Evolutionary conservation across 2,329 filamentous ascomycete species (phyloP), one percentile per base, ranked within the genome.

Genomic region (Penicillium sp.): DNA sequence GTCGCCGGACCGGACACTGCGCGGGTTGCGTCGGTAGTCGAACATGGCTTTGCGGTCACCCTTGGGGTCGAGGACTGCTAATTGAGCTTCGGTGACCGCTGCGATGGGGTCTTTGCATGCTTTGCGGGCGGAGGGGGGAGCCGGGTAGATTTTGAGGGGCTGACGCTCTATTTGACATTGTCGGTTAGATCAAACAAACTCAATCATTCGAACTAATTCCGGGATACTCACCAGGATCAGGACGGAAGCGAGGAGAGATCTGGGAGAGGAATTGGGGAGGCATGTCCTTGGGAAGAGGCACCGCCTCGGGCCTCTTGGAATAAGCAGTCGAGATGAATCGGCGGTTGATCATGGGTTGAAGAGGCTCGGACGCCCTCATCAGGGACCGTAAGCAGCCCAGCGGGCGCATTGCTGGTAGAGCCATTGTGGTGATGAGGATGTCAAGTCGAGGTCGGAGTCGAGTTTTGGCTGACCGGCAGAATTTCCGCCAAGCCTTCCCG

Each of bases 31-130:
- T 64, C 84, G 85, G 60, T 75, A 76, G 62, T 86, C 85, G 79
- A 99, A 97, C 54, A 99, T 86, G 31, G 86, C 84, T 42, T 87
- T 88, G 57, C 93, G 89, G 49, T 89, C 87, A 47, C 92, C 92
- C 1, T 87, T 91, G 4, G 92, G 91, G 76, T 99, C 94, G 67
- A 97, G 89, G 40, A 82, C 74, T 39, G 81, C 71, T 68, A 96
- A 82, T 77, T 96, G 91, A 52, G 84, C 77, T 48, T 81, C 72
- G 63, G 87, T 86, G 65, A 96, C 81, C 54, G 82, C 74, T 36
- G 80, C 79, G 67, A 97, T 77, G 21, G 92, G 88, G 67, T 92
- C 82, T 66, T 75, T 77, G 69, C 74, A 78, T 55, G 55, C 61
- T 49, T 65, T 58, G 47, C 63, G 59, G 56, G 69, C 60, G n/a